phyloP scores from a whole-genome alignment of 768 basidiomycete genomes.

The Lentinula aciculospora region DNA sequence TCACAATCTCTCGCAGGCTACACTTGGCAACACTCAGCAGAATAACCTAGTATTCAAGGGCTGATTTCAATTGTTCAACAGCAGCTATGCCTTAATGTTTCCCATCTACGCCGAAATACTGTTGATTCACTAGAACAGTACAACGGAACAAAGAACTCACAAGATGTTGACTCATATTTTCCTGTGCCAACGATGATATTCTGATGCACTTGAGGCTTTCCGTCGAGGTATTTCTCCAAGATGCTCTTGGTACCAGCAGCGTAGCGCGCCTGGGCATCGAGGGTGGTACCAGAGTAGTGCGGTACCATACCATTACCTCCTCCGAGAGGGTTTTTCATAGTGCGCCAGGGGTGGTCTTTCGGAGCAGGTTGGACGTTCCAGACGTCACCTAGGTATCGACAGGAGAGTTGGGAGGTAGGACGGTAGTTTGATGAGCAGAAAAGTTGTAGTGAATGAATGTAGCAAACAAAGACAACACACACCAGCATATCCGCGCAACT shows the following conservation, averaged over 20 bases:
- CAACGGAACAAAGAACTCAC: constrained; percentile 29
- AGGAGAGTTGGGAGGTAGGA: not conserved
- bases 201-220: constrained; percentile 62
- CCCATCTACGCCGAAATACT: not conserved
- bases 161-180: not conserved
- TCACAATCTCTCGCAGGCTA: too few species aligned
- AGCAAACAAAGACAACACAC: not conserved
- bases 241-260: constrained; percentile 68
- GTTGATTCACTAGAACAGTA: not conserved
- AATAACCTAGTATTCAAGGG: too few species aligned
- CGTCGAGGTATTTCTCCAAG: constrained; percentile 61
- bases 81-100: not conserved
- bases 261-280: constrained; percentile 87
- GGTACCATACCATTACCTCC: constrained; percentile 90
- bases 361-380: constrained; percentile 90
- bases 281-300: constrained; percentile 84
- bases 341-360: constrained; percentile 81
- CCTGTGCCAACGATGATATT: constrained; percentile 70
- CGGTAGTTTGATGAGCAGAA: not conserved
- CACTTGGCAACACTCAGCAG: too few species aligned
- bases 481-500: constrained; percentile 56
- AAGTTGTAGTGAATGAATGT: not conserved
- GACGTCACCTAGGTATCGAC: constrained; percentile 48
- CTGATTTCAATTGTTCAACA: too few species aligned
- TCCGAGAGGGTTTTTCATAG: constrained; percentile 72